phyloP scores from a whole-genome alignment of 345 rosid genomes.

The Camelina hispida region DNA sequence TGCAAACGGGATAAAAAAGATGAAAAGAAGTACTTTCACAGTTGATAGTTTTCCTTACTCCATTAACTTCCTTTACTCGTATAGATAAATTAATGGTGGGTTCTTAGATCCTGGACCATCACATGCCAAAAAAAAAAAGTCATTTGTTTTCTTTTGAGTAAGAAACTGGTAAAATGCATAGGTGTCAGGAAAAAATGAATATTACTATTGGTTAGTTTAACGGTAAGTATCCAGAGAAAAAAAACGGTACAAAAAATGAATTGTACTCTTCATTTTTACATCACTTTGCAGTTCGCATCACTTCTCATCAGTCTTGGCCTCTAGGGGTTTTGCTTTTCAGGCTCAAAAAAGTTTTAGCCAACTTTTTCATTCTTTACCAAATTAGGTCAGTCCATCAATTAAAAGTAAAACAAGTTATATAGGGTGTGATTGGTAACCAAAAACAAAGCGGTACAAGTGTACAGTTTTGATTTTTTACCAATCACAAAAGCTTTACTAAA shows the following conservation, averaged over 20 bases:
- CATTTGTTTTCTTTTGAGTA: conserved; percentile 15
- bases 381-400: conserved; percentile 9
- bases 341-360: not conserved
- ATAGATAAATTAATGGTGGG: not conserved
- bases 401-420: not conserved
- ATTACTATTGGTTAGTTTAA: conserved; percentile 8
- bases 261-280: conserved; percentile 2
- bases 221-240: not conserved
- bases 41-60: not conserved
- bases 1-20: not conserved
- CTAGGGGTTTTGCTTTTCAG: not conserved
- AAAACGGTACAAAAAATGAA: not conserved
- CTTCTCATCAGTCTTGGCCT: not conserved
- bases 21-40: not conserved
- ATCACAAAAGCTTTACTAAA: too few relatives aligned
- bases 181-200: not conserved
- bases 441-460: too few relatives aligned
- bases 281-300: conserved; percentile 12
- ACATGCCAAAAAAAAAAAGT: conserved; percentile 11
- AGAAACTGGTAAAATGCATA: not conserved
- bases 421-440: too few relatives aligned
- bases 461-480: too few relatives aligned
- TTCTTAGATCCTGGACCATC: not conserved
- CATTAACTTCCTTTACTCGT: not conserved
- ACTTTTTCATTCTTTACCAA: conserved; percentile 23